A percentile compares a stretch with the other conserved stretches of the same genome.
phyloP scores from a whole-genome alignment of 345 rosid genomes.

The Eucalyptus sp. region DNA sequence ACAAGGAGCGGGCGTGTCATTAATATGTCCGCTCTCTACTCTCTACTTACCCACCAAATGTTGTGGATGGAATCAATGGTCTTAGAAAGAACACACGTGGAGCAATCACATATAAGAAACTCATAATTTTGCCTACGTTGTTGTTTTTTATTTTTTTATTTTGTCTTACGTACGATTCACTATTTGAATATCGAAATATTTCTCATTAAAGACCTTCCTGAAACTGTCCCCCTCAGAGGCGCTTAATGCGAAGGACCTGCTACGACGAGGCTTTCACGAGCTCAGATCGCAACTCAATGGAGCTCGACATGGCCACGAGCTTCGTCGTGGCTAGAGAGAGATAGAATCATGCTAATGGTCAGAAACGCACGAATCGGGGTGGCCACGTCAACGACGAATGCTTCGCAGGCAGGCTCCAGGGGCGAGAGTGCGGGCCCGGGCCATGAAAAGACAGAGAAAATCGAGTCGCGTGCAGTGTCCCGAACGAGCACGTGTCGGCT shows the following conservation, averaged over 20 bases:
- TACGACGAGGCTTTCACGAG: neutral
- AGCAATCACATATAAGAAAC: neutral
- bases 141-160: neutral
- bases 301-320: neutral
- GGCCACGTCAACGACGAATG: neutral
- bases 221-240: neutral
- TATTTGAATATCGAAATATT: neutral
- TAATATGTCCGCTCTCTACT: neutral
- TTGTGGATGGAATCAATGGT: neutral
- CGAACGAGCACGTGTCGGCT: neutral
- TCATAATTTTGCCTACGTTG: neutral
- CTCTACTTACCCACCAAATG: neutral
- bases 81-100: neutral
- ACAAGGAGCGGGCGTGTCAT: neutral
- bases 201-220: neutral
- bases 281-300: neutral
- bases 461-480: neutral
- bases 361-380: neutral
- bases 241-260: neutral
- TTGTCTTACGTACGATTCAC: neutral
- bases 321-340: neutral
- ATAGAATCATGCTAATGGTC: neutral
- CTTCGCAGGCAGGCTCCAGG: neutral
- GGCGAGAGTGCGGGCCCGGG: neutral
- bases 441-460: neutral